Percentiles rank a stretch among this genome's conserved stretches.
Conservation (phyloP, 805 yeast genomes). For the Jamesozyma rosinii region DNA sequence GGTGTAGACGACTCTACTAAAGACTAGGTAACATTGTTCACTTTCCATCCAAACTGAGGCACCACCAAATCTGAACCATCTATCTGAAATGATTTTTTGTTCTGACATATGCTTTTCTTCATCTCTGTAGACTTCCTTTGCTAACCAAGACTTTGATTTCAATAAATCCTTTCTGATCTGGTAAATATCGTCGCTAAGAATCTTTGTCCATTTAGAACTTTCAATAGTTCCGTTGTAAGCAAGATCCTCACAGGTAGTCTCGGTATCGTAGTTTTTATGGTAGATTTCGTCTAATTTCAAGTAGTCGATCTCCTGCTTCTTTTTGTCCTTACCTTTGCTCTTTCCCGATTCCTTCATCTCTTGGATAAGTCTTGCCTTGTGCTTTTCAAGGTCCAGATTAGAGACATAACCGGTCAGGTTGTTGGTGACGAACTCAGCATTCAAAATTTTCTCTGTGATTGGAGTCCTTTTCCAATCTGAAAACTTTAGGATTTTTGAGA, state of each 20-base stretch:
- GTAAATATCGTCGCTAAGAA: constrained; percentile 8
- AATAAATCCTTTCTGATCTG: constrained; percentile 5
- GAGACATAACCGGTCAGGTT: constrained; percentile 6
- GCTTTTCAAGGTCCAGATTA: constrained; percentile 2
- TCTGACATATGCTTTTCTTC: background rate
- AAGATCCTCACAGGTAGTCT: constrained; percentile 10
- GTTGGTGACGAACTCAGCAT: constrained; percentile 1
- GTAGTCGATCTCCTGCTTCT: background rate
- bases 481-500: constrained; percentile 3
- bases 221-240: constrained; percentile 6
- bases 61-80: constrained; percentile 34
- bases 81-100: constrained; percentile 4
- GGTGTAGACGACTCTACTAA: constrained; percentile 8
- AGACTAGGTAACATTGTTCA: constrained; percentile 41
- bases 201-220: constrained; percentile 4
- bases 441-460: constrained; percentile 1
- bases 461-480: constrained; percentile 4
- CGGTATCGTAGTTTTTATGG: background rate
- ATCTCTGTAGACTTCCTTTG: background rate
- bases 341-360: background rate
- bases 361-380: background rate
- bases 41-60: constrained; percentile 44
- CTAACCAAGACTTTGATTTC: background rate
- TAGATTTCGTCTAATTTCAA: background rate
- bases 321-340: background rate